Conservation (phyloP, 179 eudicot genomes). For the Dionaea muscipula region DNA sequence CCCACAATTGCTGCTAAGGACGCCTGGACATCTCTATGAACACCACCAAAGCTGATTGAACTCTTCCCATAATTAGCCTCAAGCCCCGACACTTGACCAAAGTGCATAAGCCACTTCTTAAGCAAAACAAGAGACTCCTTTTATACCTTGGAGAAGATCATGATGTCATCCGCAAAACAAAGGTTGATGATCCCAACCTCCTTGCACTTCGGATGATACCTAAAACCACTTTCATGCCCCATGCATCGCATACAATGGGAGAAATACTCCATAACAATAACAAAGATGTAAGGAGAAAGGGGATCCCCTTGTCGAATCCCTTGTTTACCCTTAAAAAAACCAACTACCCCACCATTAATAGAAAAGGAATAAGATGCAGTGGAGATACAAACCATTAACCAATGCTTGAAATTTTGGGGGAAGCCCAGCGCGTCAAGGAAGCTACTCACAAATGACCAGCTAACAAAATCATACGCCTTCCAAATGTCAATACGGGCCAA, state of each 20-base stretch:
- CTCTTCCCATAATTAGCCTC: background rate
- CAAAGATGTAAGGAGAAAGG: background rate
- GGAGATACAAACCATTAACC: background rate
- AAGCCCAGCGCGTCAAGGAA: background rate
- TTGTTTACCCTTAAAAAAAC: background rate
- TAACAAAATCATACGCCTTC: background rate
- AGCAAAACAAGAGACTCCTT: background rate
- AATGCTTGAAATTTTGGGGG: background rate
- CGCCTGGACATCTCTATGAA: no score
- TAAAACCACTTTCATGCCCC: no score
- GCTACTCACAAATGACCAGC: background rate
- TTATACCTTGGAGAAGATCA: background rate
- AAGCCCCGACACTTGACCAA: background rate
- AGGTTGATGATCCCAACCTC: no score
- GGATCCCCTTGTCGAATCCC: background rate
- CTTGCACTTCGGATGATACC: no score
- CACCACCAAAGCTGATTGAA: no score
- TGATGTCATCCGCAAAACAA: no score
- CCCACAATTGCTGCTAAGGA: no score
- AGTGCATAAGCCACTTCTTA: background rate
- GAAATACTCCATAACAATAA: background rate
- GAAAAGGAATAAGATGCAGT: background rate
- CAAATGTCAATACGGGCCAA: background rate
- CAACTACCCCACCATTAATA: background rate
- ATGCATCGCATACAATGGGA: no score